Conservation (phyloP, 148 eudicot species). For the Beta vulgaris region DNA sequence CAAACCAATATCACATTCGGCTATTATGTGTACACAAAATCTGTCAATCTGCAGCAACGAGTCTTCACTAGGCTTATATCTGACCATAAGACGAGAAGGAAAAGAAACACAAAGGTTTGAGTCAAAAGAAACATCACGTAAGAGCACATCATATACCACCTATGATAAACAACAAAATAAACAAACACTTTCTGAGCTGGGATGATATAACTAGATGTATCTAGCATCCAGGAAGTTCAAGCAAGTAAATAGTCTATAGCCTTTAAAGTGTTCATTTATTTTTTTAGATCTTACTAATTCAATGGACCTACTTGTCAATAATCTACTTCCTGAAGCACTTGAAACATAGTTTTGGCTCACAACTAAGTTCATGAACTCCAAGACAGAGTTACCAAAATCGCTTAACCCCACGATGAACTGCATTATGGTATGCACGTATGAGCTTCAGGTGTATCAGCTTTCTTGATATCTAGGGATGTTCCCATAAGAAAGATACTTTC, state of each 20-base stretch:
- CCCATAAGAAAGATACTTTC: too few species aligned
- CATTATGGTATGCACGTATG: not conserved
- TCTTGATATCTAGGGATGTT: not conserved
- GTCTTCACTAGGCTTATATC: slow-evolving; percentile 97
- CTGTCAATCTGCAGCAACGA: slow-evolving; percentile 84
- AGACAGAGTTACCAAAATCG: not conserved
- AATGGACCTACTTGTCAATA: not conserved
- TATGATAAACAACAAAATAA: not conserved
- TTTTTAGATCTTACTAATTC: too few species aligned
- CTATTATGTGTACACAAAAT: slow-evolving; percentile 79
- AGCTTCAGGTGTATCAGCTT: not conserved
- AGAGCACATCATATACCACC: not conserved
- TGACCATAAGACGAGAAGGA: slow-evolving; percentile 29
- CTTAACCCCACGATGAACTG: too few species aligned
- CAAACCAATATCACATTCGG: slow-evolving; percentile 76
- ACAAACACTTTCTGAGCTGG: too few species aligned
- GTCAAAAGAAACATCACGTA: slow-evolving; percentile 3
- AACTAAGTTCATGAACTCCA: not conserved
- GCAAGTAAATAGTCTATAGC: not conserved
- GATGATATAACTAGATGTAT: too few species aligned
- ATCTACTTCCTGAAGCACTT: not conserved
- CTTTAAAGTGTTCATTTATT: not conserved
- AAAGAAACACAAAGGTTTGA: not conserved
- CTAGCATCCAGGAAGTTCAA: not conserved
- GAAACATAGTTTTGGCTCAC: not conserved